A percentile compares a stretch with the other conserved stretches of the same genome.
Evolutionary conservation across 2,329 filamentous ascomycete species (phyloP).

Genomic region (Xylaria sp.): DNA sequence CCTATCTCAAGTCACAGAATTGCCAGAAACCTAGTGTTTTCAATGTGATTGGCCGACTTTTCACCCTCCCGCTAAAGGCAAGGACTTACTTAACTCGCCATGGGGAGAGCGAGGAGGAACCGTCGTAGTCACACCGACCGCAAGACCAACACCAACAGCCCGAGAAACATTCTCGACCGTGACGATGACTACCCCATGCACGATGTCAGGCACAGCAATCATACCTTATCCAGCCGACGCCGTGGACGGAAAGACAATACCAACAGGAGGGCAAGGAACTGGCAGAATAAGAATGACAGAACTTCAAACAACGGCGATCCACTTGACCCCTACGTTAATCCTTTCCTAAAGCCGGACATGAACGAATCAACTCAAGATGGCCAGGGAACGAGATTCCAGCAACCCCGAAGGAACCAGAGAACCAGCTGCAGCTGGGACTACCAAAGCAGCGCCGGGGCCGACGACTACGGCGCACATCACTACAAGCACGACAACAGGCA

Average conservation of each 20-base stretch:
- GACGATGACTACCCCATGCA: conserved; percentile 36
- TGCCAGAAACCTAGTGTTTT: not conserved
- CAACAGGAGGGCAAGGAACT: not conserved
- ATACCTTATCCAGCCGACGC: not conserved
- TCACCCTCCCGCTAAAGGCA: conserved; percentile 2
- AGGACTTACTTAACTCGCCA: conserved; percentile 10
- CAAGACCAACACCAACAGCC: conserved; percentile 6
- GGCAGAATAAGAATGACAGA: not conserved
- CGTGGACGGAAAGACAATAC: not conserved
- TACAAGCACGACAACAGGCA: too few relatives aligned
- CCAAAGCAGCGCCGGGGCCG: too few relatives aligned
- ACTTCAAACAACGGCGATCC: not conserved
- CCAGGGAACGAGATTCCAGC: not conserved
- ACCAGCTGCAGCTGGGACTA: too few relatives aligned
- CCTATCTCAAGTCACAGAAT: not conserved
- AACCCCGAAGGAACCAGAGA: too few relatives aligned
- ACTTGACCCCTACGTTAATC: not conserved
- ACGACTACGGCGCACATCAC: too few relatives aligned
- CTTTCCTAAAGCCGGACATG: not conserved
- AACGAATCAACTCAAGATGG: not conserved
- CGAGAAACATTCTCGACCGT: conserved; percentile 5
- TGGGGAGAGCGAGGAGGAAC: conserved; percentile 28
- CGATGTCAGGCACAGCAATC: conserved; percentile 13
- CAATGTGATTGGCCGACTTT: conserved; percentile 4
- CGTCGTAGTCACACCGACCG: conserved; percentile 4